These are phyloP conservation scores for Ceratobasidium sp. DNA, from an alignment of 1,284 basidiomycete genomes.

Conservation along the genomic window DNA sequence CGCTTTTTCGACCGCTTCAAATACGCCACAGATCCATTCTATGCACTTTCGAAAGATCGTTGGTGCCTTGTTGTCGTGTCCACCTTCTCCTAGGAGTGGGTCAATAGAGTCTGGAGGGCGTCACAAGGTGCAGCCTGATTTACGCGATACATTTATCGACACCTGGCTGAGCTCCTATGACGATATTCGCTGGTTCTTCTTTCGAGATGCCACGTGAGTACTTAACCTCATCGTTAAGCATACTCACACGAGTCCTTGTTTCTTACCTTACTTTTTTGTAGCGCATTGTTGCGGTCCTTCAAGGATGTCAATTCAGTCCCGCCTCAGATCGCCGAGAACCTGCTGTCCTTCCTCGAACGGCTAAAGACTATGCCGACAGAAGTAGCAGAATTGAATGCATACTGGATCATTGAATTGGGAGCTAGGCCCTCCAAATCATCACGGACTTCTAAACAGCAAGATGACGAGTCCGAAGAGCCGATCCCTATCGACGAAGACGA, in stretches of 20 bases:
- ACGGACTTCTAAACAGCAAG: slow-evolving; percentile 46
- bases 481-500: slow-evolving; percentile 60
- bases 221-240: neutral
- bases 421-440: slow-evolving; percentile 60
- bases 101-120: slow-evolving; percentile 42
- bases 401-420: slow-evolving; percentile 78
- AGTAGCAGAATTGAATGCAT: slow-evolving; percentile 76
- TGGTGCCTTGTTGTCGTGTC: slow-evolving; percentile 65
- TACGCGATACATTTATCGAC: slow-evolving; percentile 67
- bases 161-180: slow-evolving; percentile 81
- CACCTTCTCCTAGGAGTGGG: slow-evolving; percentile 57
- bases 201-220: slow-evolving; percentile 77
- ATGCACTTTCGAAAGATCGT: slow-evolving; percentile 72
- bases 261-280: neutral
- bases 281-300: slow-evolving; percentile 16
- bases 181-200: slow-evolving; percentile 92
- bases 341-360: slow-evolving; percentile 76
- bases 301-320: slow-evolving; percentile 51
- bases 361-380: slow-evolving; percentile 83
- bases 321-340: slow-evolving; percentile 56
- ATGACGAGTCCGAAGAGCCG: slow-evolving; percentile 57
- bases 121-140: slow-evolving; percentile 60
- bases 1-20: slow-evolving; percentile 57
- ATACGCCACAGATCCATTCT: slow-evolving; percentile 68
- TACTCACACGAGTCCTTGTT: too few relatives aligned